Evolutionary conservation across 1,284 basidiomycete genomes (phyloP).

Genomic region (Meripilus lineatus): DNA sequence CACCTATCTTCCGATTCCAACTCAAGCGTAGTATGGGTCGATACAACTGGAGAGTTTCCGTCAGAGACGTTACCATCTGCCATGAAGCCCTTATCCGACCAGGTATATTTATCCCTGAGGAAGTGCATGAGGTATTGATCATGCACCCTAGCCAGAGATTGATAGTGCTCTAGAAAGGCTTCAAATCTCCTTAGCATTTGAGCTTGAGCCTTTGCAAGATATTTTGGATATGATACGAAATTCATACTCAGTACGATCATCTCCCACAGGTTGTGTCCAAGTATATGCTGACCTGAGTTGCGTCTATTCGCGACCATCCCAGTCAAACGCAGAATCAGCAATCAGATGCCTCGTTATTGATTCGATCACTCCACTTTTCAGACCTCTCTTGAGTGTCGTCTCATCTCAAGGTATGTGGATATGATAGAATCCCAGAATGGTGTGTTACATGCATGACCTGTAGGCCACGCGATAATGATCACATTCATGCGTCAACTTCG

Average conservation of each 20-base stretch:
- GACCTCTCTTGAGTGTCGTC: slow-evolving; percentile 55
- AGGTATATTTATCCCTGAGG: slow-evolving; percentile 26
- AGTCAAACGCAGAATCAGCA: no score
- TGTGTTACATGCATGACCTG: no score
- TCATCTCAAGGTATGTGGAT: slow-evolving; percentile 51
- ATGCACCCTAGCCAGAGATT: slow-evolving; percentile 24
- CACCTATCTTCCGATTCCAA: slow-evolving; percentile 37
- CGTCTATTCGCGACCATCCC: no score
- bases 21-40: slow-evolving; percentile 58
- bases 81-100: slow-evolving; percentile 26
- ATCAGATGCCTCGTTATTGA: slow-evolving; percentile 65
- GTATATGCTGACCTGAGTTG: slow-evolving; percentile 4
- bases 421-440: background rate
- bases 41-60: slow-evolving; percentile 64
- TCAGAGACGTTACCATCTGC: slow-evolving; percentile 41
- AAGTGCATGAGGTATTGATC: background rate
- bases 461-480: slow-evolving; percentile 69
- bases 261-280: slow-evolving; percentile 6
- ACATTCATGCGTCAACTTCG: slow-evolving; percentile 65
- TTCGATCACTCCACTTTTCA: slow-evolving; percentile 59
- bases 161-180: slow-evolving; percentile 30
- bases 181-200: slow-evolving; percentile 51
- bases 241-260: slow-evolving; percentile 11
- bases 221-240: slow-evolving; percentile 37
- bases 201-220: slow-evolving; percentile 46